Evolutionary conservation across 805 yeast species (phyloP).

Genomic region (Pichia exigua): DNA sequence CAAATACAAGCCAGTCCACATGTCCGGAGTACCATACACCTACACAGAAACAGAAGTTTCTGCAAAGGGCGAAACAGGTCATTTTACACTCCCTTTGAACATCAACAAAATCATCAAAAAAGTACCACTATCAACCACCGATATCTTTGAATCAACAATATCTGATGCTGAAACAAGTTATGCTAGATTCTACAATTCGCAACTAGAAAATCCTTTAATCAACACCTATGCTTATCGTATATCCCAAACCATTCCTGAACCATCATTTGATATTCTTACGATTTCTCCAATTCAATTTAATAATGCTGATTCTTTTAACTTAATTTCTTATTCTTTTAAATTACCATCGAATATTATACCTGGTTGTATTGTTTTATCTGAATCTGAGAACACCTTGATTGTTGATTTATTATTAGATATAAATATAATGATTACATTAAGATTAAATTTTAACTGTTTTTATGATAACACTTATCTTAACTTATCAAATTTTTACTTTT

Average conservation of each 20-base stretch:
- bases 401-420: constrained; percentile 47
- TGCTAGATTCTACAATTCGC: constrained; percentile 1
- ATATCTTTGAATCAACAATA: not conserved
- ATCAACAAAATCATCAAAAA: constrained; percentile 6
- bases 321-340: constrained; percentile 17
- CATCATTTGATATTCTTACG: not conserved
- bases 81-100: constrained; percentile 6
- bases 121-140: not conserved
- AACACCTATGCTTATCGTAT: not conserved
- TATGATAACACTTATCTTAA: constrained; percentile 11
- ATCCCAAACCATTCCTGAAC: not conserved
- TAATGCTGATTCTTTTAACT: not conserved
- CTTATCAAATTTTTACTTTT: constrained; percentile 32
- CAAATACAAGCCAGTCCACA: not conserved
- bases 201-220: not conserved
- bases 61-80: not conserved
- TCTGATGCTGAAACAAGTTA: not conserved
- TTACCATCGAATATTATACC: constrained; percentile 32
- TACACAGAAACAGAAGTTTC: constrained; percentile 1
- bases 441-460: constrained; percentile 38
- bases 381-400: constrained; percentile 28
- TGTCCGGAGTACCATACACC: not conserved
- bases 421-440: constrained; percentile 45
- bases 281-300: constrained; percentile 2
- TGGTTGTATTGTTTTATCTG: constrained; percentile 32